Base-by-base conservation (phyloP, 495 filamentous ascomycete genomes). In the Podospora anserina region DNA sequence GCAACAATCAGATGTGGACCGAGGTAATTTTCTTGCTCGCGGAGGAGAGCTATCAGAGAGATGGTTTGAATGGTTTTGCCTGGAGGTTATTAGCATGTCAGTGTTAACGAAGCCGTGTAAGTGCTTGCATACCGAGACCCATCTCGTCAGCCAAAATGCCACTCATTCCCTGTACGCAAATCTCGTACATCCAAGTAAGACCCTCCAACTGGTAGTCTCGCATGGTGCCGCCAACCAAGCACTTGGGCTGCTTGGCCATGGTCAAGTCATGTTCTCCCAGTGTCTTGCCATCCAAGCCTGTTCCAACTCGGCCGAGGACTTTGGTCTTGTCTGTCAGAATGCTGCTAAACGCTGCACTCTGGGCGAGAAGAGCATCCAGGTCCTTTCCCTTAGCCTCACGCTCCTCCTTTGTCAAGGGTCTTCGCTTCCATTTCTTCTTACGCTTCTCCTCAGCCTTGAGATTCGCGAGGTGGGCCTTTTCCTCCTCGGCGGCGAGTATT, bases 71-170 rank as follows among this genome's bases (percentile, higher is more conserved):
- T 85, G 0, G 94, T 98, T 82, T 98, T 98, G 26, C 82, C 82
- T 83, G 54, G 1, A 60, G 13, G 73, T 2, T 15, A 16, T 19
- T 49, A 49, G 39, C 39, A 49, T 32, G 44, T 61, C 5, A 71
- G 54, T 20, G 19, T 19, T 32, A n/a, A 5, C n/a, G 16, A n/a
- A 32, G 7, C 2, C 16, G 16, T 11, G 9, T 16, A 19, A n/a
- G 23, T 26, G 20, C 54, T 15, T 55, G 75, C 79, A 67, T 68
- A 71, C 94, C 94, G 28, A 98, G 78, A 1, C 95, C 95, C 95
- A 99, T 99, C 78, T 99, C 95, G 74, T 99, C 95, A 0, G 95
- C 95, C 26, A 99, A 78, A 69, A 99, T 99, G 0, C 95, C 95
- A 74, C 93, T 96, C 74, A 98, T 83, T 4, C 95, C 94, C 76